These are phyloP conservation scores for Colletotrichum godetiae DNA, from an alignment of 2,329 filamentous ascomycete genomes.

Conservation along the genomic window DNA sequence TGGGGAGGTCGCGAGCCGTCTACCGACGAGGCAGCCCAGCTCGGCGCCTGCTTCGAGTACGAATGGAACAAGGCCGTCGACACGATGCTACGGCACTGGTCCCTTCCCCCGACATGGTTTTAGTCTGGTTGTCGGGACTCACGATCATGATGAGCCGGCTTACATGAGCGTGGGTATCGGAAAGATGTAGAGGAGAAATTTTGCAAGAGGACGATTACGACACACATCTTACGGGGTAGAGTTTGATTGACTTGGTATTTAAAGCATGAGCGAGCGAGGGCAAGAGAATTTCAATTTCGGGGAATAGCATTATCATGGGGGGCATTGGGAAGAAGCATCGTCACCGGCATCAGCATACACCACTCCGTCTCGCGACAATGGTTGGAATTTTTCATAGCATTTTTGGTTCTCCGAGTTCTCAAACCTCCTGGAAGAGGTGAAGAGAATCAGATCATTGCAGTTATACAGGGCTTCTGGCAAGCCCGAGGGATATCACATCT, in stretches of 20 bases:
- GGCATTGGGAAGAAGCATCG: not conserved
- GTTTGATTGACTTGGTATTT: not conserved
- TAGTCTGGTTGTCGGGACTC: not conserved
- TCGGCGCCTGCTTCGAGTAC: constrained; percentile 70
- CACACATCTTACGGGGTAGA: not conserved
- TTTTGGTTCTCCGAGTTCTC: not conserved
- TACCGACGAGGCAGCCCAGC: constrained; percentile 65
- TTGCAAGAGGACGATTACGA: not conserved
- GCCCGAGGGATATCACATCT: not conserved
- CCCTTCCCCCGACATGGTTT: constrained; percentile 65
- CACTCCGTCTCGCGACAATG: not conserved
- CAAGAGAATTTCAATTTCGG: not conserved
- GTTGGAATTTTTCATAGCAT: not conserved
- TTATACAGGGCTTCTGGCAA: not conserved
- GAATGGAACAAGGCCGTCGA: constrained; percentile 76
- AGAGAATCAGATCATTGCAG: not conserved
- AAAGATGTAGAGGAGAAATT: not conserved
- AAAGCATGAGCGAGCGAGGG: not conserved
- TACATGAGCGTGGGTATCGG: not conserved
- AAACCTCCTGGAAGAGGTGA: not conserved
- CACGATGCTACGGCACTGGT: constrained; percentile 78
- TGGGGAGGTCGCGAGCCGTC: constrained; percentile 72
- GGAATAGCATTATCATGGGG: not conserved
- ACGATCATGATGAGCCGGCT: not conserved
- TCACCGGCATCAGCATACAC: not conserved